A percentile compares a stretch with the other conserved stretches of the same genome.
These are phyloP conservation scores for Botrytis paeoniae DNA, from an alignment of 2,329 filamentous ascomycete species.

Conservation along the genomic window DNA sequence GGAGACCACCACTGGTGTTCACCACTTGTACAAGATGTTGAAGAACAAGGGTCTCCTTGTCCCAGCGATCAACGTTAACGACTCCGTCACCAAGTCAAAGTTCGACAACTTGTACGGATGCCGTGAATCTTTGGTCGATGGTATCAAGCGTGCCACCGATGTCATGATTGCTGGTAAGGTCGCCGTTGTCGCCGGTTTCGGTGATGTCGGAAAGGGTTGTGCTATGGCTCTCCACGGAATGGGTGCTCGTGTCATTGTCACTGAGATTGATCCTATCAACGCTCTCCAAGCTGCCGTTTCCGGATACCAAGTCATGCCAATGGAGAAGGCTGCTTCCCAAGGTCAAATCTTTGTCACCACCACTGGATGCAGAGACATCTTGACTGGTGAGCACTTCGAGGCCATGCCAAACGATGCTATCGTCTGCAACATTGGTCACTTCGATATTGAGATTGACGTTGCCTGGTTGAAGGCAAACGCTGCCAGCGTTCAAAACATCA, in stretches of 20 bases:
- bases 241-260: conserved; percentile 94
- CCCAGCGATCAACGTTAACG: conserved; percentile 98
- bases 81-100: conserved; percentile 99
- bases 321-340: conserved; percentile 87
- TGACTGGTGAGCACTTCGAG: conserved; percentile 89
- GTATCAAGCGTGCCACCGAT: conserved; percentile 99
- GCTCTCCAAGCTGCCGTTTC: conserved; percentile 98
- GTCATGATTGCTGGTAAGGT: conserved; percentile 99
- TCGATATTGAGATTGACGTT: conserved; percentile 99
- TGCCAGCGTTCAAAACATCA: conserved; percentile 93
- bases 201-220: conserved; percentile 99
- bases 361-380: conserved; percentile 97
- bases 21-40: conserved; percentile 98
- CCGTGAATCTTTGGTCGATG: conserved; percentile 97
- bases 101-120: conserved; percentile 99
- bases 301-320: conserved; percentile 93
- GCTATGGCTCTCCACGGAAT: conserved; percentile 93
- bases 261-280: conserved; percentile 99
- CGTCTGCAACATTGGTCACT: conserved; percentile 99
- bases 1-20: conserved; percentile 99
- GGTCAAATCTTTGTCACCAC: conserved; percentile 99
- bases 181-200: conserved; percentile 94
- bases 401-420: conserved; percentile 96
- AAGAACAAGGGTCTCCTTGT: conserved; percentile 87
- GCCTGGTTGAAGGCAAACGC: conserved; percentile 99